These are phyloP conservation scores for Diaporthe helianthi DNA, from an alignment of 2,329 filamentous ascomycete species.

Conservation along the genomic window DNA sequence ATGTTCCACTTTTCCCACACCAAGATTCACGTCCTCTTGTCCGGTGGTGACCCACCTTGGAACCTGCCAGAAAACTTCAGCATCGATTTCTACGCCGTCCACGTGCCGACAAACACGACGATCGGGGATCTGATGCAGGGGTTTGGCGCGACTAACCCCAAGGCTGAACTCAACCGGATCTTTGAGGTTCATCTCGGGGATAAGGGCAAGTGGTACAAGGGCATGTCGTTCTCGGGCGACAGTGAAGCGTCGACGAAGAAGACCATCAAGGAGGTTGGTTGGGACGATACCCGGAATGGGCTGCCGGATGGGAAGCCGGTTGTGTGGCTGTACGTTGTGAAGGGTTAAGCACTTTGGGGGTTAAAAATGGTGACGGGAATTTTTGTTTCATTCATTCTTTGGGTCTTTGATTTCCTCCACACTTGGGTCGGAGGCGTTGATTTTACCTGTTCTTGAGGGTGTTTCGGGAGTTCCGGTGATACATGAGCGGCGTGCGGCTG, in stretches of 20 bases:
- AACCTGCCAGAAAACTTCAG: slow-evolving; percentile 50
- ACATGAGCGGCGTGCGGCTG: neutral
- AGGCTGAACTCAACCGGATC: slow-evolving; percentile 61
- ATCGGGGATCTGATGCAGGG: slow-evolving; percentile 64
- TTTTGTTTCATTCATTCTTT: neutral
- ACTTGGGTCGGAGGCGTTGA: neutral
- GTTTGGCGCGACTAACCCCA: slow-evolving; percentile 62
- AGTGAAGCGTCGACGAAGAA: slow-evolving; percentile 55
- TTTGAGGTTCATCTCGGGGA: slow-evolving; percentile 63
- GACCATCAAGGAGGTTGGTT: slow-evolving; percentile 64
- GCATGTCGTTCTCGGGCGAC: slow-evolving; percentile 57
- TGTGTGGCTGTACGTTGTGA: slow-evolving; percentile 67
- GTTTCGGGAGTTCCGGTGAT: neutral
- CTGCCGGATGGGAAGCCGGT: slow-evolving; percentile 57
- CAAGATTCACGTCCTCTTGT: slow-evolving; percentile 65
- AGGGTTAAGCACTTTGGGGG: slow-evolving; percentile 46
- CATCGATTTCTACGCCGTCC: slow-evolving; percentile 56
- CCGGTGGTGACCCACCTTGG: slow-evolving; percentile 58
- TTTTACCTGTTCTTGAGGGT: neutral
- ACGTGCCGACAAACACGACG: slow-evolving; percentile 60
- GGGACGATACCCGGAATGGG: slow-evolving; percentile 60
- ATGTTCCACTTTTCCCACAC: slow-evolving; percentile 65
- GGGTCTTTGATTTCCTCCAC: neutral
- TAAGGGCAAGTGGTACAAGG: slow-evolving; percentile 66
- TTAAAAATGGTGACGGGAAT: no score